Evolutionary conservation across 2,329 filamentous ascomycete species (phyloP).

Genomic region (Hypoxylon sp.): DNA sequence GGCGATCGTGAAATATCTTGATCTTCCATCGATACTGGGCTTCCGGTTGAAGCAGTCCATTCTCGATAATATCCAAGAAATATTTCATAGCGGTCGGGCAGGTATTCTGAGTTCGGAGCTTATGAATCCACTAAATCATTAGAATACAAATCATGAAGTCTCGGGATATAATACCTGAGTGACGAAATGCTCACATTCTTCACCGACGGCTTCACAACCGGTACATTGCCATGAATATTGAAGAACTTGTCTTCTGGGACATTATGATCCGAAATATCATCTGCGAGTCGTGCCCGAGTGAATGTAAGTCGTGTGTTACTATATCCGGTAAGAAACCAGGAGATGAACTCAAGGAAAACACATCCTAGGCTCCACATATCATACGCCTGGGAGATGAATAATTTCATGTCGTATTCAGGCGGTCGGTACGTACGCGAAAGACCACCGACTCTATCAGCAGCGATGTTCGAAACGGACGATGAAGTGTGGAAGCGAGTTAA

Average conservation of each 20-base stretch:
- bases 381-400: conserved; percentile 25
- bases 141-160: too few species aligned
- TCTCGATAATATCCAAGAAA: too few species aligned
- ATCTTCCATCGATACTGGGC: too few species aligned
- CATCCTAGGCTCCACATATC: conserved; percentile 42
- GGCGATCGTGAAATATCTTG: too few species aligned
- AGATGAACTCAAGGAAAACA: conserved; percentile 36
- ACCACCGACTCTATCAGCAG: conserved; percentile 9
- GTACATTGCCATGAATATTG: conserved; percentile 18
- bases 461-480: conserved; percentile 23
- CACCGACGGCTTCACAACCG: conserved; percentile 19
- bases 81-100: too few species aligned
- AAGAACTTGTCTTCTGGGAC: conserved; percentile 38
- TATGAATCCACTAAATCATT: too few species aligned
- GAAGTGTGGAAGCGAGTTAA: conserved; percentile 34
- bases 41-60: too few species aligned
- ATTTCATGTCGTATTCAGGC: conserved; percentile 27
- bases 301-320: conserved; percentile 10
- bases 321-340: conserved; percentile 33
- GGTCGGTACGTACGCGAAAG: conserved; percentile 30
- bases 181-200: conserved; percentile 20
- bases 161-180: too few species aligned
- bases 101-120: too few species aligned
- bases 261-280: conserved; percentile 2
- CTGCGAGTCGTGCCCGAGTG: not conserved